Percentiles rank a stretch among this genome's conserved stretches.
These are phyloP conservation scores for Termitomyces sp. DNA, from an alignment of 768 basidiomycete species.

Conservation along the genomic window DNA sequence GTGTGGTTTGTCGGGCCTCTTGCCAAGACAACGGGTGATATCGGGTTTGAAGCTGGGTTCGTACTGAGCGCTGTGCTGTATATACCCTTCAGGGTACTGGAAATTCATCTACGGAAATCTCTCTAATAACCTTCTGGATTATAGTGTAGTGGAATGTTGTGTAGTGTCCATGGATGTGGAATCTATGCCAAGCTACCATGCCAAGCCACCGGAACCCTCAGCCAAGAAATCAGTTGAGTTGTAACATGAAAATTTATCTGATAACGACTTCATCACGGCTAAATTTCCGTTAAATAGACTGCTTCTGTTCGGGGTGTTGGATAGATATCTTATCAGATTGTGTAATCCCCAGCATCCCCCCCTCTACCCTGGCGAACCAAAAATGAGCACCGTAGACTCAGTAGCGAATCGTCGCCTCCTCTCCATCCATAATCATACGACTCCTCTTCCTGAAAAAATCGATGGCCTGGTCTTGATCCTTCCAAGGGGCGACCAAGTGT, in stretches of 20 bases:
- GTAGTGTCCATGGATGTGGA: not conserved
- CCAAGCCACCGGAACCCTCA: too few relatives aligned
- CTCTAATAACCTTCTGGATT: not conserved
- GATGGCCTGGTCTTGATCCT: conserved; percentile 21
- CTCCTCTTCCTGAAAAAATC: conserved; percentile 3
- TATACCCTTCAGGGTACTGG: conserved; percentile 47
- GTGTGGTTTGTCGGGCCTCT: conserved; percentile 77
- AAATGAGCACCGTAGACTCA: not conserved
- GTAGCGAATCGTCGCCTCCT: conserved; percentile 17
- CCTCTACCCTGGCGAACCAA: not conserved
- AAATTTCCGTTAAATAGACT: not conserved
- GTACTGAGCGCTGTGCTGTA: conserved; percentile 49
- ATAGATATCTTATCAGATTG: conserved; percentile 16
- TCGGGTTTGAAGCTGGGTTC: conserved; percentile 78
- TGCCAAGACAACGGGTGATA: conserved; percentile 63
- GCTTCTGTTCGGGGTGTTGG: too few relatives aligned
- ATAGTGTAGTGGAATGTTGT: not conserved
- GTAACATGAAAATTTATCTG: conserved; percentile 12
- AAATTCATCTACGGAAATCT: conserved; percentile 27
- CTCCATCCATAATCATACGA: conserved; percentile 19
- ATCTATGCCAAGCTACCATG: not conserved
- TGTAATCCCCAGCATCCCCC: not conserved
- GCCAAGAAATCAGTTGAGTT: not conserved
- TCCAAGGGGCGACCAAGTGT: conserved; percentile 21
- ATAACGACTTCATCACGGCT: not conserved